Evolutionary conservation across 2,329 filamentous ascomycete genomes (phyloP).

Genomic region (Fusarium decemcellulare): DNA sequence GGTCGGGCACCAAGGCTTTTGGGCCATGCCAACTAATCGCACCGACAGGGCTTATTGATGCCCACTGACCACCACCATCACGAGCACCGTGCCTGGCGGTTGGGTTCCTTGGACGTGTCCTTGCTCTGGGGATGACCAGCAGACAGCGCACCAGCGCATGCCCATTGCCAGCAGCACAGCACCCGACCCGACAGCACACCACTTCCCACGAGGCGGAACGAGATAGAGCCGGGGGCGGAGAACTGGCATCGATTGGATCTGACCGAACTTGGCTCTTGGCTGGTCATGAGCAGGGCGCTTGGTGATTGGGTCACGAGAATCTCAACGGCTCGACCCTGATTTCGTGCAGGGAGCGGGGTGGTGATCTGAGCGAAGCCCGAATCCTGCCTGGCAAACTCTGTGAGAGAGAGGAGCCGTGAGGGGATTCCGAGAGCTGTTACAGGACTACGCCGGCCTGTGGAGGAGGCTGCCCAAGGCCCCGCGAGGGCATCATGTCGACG

Average conservation of each 20-base stretch:
- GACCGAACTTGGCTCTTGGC: slow-evolving; percentile 7
- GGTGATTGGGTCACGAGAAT: slow-evolving; percentile 23
- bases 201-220: slow-evolving; percentile 23
- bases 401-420: slow-evolving; percentile 3
- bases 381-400: slow-evolving; percentile 22
- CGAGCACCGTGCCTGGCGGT: slow-evolving; percentile 32
- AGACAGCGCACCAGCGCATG: slow-evolving; percentile 34
- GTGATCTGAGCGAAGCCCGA: slow-evolving; percentile 28
- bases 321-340: slow-evolving; percentile 16
- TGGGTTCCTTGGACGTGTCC: slow-evolving; percentile 24
- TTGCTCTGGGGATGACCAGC: slow-evolving; percentile 11
- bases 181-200: slow-evolving; percentile 26
- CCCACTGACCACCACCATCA: slow-evolving; percentile 46
- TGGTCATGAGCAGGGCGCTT: slow-evolving; percentile 19
- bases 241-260: background rate
- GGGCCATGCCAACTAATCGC: slow-evolving; percentile 42
- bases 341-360: slow-evolving; percentile 13
- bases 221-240: slow-evolving; percentile 13
- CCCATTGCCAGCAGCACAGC: slow-evolving; percentile 18
- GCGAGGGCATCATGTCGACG: slow-evolving; percentile 33
- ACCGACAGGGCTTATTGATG: slow-evolving; percentile 49
- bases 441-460: background rate
- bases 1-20: slow-evolving; percentile 49
- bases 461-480: background rate
- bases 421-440: slow-evolving; percentile 20